A percentile compares a stretch with the other conserved stretches of the same genome.
phyloP scores from a whole-genome alignment of 305 asterid species.

The Vinca major region DNA sequence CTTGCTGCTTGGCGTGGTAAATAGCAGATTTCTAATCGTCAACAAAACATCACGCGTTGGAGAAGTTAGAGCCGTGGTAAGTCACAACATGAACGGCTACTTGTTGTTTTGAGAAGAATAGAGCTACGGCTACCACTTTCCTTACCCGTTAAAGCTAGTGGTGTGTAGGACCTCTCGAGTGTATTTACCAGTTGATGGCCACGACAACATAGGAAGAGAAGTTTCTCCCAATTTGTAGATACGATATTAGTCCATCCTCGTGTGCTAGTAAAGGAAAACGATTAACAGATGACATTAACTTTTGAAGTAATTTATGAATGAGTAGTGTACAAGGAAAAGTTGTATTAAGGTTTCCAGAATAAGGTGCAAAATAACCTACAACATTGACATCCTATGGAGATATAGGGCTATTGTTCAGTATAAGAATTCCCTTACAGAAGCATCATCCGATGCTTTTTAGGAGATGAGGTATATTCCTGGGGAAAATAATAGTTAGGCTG shows the following conservation, averaged over 20 bases:
- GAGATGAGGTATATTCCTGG: background rate
- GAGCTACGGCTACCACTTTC: background rate
- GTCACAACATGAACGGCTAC: background rate
- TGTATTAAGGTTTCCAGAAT: no score
- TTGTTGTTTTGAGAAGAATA: background rate
- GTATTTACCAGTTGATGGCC: no score
- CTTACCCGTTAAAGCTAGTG: background rate
- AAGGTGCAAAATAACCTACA: background rate
- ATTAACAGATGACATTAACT: background rate
- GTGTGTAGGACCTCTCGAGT: no score
- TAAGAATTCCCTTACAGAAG: background rate
- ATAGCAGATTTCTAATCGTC: slow-evolving; percentile 2
- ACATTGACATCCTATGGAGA: background rate
- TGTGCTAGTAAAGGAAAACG: background rate
- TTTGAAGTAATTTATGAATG: background rate
- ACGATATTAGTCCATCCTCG: no score
- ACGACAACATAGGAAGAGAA: no score
- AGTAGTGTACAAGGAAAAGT: background rate
- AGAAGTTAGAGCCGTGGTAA: background rate
- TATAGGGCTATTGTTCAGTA: background rate
- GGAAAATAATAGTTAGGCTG: no score
- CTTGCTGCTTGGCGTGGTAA: slow-evolving; percentile 24
- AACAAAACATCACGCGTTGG: background rate
- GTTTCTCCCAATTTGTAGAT: no score
- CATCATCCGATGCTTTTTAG: background rate